phyloP scores from a whole-genome alignment of 2,329 filamentous ascomycete genomes.

The Pseudopithomyces chartarum region DNA sequence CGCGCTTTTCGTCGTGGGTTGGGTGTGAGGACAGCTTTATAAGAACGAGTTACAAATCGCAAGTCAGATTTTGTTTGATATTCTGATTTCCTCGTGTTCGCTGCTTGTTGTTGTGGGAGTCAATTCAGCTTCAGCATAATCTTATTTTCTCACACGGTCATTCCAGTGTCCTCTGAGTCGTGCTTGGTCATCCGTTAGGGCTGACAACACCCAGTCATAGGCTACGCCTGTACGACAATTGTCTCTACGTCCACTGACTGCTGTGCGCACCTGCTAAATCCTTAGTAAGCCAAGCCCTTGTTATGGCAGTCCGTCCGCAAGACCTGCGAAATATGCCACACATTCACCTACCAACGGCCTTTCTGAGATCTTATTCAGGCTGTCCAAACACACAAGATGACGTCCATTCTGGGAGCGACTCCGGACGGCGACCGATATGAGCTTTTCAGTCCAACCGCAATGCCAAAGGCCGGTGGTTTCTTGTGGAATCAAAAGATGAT shows the following conservation, averaged over 20 bases:
- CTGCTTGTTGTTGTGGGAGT: neutral
- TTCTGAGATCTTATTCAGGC: slow-evolving; percentile 11
- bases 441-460: slow-evolving; percentile 59
- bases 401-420: slow-evolving; percentile 46
- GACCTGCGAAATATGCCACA: slow-evolving; percentile 30
- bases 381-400: slow-evolving; percentile 12
- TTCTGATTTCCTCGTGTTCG: neutral
- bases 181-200: slow-evolving; percentile 4
- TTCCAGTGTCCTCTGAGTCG: neutral
- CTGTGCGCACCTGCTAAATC: slow-evolving; percentile 25
- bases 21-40: slow-evolving; percentile 25
- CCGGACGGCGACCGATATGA: slow-evolving; percentile 60
- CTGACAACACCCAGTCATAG: slow-evolving; percentile 11
- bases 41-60: slow-evolving; percentile 13
- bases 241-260: slow-evolving; percentile 15
- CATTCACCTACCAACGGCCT: slow-evolving; percentile 20
- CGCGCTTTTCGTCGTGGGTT: slow-evolving; percentile 26
- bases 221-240: slow-evolving; percentile 15
- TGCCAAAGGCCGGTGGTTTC: slow-evolving; percentile 62
- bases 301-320: slow-evolving; percentile 22
- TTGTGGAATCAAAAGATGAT: slow-evolving; percentile 67
- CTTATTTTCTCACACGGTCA: slow-evolving; percentile 6
- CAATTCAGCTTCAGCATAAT: neutral
- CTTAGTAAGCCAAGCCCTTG: slow-evolving; percentile 35
- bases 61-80: neutral